These are phyloP conservation scores for Cucumis melo DNA, from an alignment of 306 rosid genomes.

Conservation along the genomic window DNA sequence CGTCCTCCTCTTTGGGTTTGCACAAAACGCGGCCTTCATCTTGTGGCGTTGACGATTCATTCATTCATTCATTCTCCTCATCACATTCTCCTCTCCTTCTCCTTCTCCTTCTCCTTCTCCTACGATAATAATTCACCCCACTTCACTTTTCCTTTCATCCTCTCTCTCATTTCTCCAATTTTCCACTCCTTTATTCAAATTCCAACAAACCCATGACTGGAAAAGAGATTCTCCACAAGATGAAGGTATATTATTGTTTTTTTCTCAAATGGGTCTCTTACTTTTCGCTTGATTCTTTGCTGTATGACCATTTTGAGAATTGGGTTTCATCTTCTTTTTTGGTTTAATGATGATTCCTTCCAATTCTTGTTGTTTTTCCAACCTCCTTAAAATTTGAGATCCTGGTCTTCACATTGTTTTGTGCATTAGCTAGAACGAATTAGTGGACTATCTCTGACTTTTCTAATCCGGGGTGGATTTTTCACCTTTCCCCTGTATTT, in stretches of 20 bases:
- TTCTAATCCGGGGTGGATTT: neutral
- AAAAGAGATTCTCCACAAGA: constrained; percentile 60
- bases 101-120: constrained; percentile 23
- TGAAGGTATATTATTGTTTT: constrained; percentile 41
- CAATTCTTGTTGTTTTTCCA: neutral
- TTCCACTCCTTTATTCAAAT: neutral
- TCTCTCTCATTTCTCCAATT: neutral
- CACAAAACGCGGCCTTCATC: neutral
- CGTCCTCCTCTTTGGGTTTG: constrained; percentile 17
- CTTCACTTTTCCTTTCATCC: neutral
- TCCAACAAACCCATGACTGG: constrained; percentile 36
- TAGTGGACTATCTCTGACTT: neutral
- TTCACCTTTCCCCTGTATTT: neutral
- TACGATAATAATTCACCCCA: neutral
- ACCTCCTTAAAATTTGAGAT: neutral
- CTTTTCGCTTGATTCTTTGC: neutral
- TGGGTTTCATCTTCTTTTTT: neutral
- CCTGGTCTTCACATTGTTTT: neutral
- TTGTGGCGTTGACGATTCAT: neutral
- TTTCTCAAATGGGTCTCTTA: neutral
- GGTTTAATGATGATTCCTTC: neutral
- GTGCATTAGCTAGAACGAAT: neutral
- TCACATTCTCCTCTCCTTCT: constrained; percentile 20
- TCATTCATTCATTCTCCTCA: constrained; percentile 7
- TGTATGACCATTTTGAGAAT: neutral